phyloP scores from a whole-genome alignment of 2,329 filamentous ascomycete species.

The Fusarium nanum region DNA sequence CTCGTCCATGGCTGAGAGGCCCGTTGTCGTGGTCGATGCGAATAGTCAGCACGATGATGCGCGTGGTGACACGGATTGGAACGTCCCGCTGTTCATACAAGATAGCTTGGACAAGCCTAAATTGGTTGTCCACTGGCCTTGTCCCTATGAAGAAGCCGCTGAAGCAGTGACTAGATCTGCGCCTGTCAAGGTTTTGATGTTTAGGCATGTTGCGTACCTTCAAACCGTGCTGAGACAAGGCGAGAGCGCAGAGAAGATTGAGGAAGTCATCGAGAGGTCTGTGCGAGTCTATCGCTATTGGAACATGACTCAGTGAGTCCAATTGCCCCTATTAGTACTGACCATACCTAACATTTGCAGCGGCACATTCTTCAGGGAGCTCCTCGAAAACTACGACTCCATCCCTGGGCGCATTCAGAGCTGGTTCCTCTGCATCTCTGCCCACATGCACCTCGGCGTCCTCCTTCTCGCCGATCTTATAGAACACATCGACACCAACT shows the following conservation, averaged over 20 bases:
- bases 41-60: slow-evolving; percentile 51
- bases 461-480: slow-evolving; percentile 67
- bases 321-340: rapidly evolving
- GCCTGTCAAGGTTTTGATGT: slow-evolving; percentile 68
- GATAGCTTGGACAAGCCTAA: slow-evolving; percentile 21
- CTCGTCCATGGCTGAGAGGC: slow-evolving; percentile 60
- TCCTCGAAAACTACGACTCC: slow-evolving; percentile 60
- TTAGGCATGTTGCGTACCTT: slow-evolving; percentile 64
- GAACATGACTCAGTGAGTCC: slow-evolving; percentile 58
- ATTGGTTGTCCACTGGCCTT: slow-evolving; percentile 60
- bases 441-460: slow-evolving; percentile 68
- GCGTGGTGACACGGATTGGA: slow-evolving; percentile 10
- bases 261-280: slow-evolving; percentile 60
- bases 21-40: slow-evolving; percentile 52
- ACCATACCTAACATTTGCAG: not conserved
- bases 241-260: slow-evolving; percentile 52
- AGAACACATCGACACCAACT: slow-evolving; percentile 59
- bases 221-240: slow-evolving; percentile 62
- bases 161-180: slow-evolving; percentile 62
- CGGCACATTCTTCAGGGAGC: slow-evolving; percentile 62
- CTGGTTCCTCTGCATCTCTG: slow-evolving; percentile 68
- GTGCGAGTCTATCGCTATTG: slow-evolving; percentile 65
- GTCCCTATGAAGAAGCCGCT: slow-evolving; percentile 62
- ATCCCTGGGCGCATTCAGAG: slow-evolving; percentile 65
- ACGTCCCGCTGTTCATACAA: slow-evolving; percentile 17